Evolutionary conservation across 2,329 filamentous ascomycete genomes (phyloP).

Genomic region (Botryotinia narcissicola): DNA sequence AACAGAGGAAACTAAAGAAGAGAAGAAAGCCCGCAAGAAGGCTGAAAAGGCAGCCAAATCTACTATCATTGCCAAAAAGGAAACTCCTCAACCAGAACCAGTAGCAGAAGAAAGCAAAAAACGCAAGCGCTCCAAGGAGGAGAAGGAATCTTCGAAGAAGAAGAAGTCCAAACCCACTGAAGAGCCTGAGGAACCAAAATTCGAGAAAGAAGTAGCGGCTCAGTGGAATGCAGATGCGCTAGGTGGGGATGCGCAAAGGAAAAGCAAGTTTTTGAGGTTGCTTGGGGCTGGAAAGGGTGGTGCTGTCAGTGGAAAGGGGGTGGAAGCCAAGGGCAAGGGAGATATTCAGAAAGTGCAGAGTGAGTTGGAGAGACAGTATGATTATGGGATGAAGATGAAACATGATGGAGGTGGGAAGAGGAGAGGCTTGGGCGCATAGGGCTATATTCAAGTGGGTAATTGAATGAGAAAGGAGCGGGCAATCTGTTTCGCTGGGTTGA

Average conservation of each 20-base stretch:
- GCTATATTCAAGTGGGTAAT: background rate
- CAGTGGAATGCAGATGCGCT: constrained; percentile 26
- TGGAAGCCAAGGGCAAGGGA: constrained; percentile 19
- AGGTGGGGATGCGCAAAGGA: constrained; percentile 36
- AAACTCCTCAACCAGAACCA: background rate
- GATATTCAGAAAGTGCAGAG: constrained; percentile 35
- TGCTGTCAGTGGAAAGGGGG: constrained; percentile 13
- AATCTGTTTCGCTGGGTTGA: background rate
- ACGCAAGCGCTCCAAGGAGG: constrained; percentile 22
- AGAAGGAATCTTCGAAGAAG: constrained; percentile 20
- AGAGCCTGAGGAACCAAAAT: constrained; percentile 3
- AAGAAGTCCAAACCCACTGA: constrained; percentile 19
- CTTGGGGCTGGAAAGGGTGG: constrained; percentile 36
- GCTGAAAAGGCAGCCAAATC: constrained; percentile 20
- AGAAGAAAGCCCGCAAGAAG: constrained; percentile 19
- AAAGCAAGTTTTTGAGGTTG: constrained; percentile 40
- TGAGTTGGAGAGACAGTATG: constrained; percentile 41
- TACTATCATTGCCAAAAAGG: constrained; percentile 8
- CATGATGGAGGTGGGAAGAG: constrained; percentile 40
- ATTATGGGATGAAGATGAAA: constrained; percentile 41
- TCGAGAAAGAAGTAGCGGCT: constrained; percentile 8
- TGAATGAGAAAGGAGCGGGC: background rate
- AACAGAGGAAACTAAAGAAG: background rate
- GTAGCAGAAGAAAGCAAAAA: constrained; percentile 19
- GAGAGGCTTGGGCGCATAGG: constrained; percentile 40